phyloP scores from a whole-genome alignment of 176 grass and related monocot species.

The Eragrostis nindensis region DNA sequence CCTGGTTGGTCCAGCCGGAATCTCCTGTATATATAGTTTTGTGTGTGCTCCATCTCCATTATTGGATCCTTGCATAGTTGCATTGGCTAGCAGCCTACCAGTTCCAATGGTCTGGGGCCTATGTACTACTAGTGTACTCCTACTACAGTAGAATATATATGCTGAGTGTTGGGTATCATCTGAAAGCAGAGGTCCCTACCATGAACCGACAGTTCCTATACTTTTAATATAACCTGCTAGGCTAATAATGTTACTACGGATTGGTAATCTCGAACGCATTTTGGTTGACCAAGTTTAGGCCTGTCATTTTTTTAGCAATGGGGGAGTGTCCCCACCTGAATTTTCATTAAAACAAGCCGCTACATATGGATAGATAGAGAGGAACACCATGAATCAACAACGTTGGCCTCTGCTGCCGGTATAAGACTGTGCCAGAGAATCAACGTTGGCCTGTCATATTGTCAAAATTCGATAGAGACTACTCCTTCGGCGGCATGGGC shows the following conservation, averaged over 20 bases:
- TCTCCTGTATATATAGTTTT: not conserved
- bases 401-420: no score
- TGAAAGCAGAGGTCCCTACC: not conserved
- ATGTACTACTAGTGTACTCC: not conserved
- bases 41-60: constrained; percentile 18
- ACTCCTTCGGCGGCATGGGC: no score
- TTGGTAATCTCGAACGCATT: not conserved
- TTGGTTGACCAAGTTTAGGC: not conserved
- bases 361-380: no score
- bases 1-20: constrained; percentile 21
- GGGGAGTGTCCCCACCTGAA: no score
- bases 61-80: constrained; percentile 18
- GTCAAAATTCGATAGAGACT: no score
- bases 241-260: not conserved
- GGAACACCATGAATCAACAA: no score
- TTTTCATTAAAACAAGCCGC: no score
- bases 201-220: not conserved
- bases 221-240: not conserved
- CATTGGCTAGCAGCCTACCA: constrained; percentile 14
- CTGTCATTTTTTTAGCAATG: no score
- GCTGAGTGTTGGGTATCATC: constrained; percentile 17
- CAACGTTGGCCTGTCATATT: no score
- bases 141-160: not conserved
- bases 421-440: no score
- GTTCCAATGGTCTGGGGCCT: constrained; percentile 21